Evolutionary conservation across 192 early-diverging fungal species (phyloP).

Genomic region (Kappamyces sp.): DNA sequence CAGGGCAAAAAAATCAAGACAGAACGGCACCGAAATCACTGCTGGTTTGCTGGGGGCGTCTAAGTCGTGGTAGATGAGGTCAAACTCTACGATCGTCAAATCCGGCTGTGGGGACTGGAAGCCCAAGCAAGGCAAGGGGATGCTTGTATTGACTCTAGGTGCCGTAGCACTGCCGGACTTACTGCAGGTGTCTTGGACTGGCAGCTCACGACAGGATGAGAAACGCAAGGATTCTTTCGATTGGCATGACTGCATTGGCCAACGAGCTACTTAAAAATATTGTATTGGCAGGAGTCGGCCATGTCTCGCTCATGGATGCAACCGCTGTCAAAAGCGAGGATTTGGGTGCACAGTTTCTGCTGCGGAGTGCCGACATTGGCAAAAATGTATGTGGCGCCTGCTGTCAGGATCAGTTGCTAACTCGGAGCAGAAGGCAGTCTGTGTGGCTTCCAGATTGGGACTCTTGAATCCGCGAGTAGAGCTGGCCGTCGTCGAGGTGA

Average conservation of each 20-base stretch:
- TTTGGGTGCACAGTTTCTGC: conserved; percentile 72
- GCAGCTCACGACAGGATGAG: conserved; percentile 57
- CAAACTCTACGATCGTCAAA: conserved; percentile 94
- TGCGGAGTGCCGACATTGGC: conserved; percentile 58
- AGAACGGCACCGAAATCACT: background rate
- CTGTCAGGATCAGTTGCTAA: conserved; percentile 26
- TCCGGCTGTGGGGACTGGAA: conserved; percentile 93
- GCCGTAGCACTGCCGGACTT: background rate
- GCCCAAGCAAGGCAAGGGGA: conserved; percentile 70
- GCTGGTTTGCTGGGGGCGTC: background rate
- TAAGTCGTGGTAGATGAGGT: conserved; percentile 67
- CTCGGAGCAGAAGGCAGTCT: conserved; percentile 50
- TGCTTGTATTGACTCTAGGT: background rate
- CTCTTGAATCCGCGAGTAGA: conserved; percentile 80
- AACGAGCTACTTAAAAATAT: conserved; percentile 92
- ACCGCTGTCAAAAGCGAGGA: conserved; percentile 52
- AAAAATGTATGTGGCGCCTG: conserved; percentile 50
- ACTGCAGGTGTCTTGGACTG: background rate
- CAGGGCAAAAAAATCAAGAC: conserved; percentile 1
- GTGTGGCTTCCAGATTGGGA: conserved; percentile 56
- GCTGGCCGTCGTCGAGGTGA: conserved; percentile 40
- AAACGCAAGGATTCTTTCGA: conserved; percentile 66
- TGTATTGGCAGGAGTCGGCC: conserved; percentile 80
- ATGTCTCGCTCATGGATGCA: conserved; percentile 64
- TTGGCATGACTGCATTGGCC: conserved; percentile 64